These are phyloP conservation scores for Teunomyces pallodes DNA, from an alignment of 805 yeast genomes.

Conservation along the genomic window DNA sequence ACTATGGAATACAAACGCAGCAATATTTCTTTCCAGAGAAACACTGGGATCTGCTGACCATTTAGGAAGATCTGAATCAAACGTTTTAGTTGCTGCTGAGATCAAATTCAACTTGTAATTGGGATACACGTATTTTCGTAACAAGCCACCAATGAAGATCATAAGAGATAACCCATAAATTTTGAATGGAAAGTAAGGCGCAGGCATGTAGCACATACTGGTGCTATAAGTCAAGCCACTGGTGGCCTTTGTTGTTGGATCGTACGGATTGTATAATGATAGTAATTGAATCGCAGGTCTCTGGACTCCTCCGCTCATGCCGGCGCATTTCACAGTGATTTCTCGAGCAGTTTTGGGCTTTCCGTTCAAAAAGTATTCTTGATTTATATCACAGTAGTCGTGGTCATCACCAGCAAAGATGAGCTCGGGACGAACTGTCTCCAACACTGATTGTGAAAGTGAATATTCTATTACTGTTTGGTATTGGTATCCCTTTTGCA, in stretches of 20 bases:
- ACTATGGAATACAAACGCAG: conserved; percentile 3
- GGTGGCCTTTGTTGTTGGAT: conserved; percentile 8
- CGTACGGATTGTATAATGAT: conserved; percentile 54
- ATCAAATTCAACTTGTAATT: not conserved
- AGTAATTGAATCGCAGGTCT: conserved; percentile 85
- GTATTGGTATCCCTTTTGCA: conserved; percentile 76
- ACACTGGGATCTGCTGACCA: not conserved
- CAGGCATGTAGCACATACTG: conserved; percentile 55
- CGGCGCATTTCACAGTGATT: conserved; percentile 81
- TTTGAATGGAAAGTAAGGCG: conserved; percentile 40
- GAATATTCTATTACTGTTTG: conserved; percentile 79
- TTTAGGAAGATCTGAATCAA: not conserved
- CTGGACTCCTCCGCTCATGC: conserved; percentile 90
- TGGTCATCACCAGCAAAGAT: conserved; percentile 95
- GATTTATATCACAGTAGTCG: conserved; percentile 83
- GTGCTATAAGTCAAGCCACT: conserved; percentile 32
- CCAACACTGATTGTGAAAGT: conserved; percentile 57
- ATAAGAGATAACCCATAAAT: conserved; percentile 11
- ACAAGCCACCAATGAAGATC: conserved; percentile 11
- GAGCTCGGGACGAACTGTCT: conserved; percentile 59
- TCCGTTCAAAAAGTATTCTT: conserved; percentile 29
- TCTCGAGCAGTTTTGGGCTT: conserved; percentile 41
- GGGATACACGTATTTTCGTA: conserved; percentile 9
- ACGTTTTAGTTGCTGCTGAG: not conserved
- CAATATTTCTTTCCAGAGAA: not conserved